Conservation (phyloP, 2,329 filamentous ascomycete genomes). For the Diaporthe caulivora region DNA sequence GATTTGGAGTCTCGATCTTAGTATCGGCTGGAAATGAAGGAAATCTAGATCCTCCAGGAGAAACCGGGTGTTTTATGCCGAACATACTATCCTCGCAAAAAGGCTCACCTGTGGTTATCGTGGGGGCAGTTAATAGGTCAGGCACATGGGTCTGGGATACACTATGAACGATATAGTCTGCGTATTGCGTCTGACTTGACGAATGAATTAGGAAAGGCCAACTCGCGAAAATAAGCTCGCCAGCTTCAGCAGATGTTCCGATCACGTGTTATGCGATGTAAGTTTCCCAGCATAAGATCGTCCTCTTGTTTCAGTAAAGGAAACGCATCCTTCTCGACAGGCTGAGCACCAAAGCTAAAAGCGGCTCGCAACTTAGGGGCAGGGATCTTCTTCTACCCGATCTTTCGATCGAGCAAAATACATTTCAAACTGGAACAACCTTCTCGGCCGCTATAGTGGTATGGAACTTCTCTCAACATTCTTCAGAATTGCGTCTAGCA, state of each 20-base stretch:
- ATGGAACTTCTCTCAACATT: not conserved
- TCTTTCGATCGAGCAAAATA: slow-evolving; percentile 17
- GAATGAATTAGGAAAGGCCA: not conserved
- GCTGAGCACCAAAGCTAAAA: not conserved
- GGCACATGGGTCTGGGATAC: not conserved
- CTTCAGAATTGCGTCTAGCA: not conserved
- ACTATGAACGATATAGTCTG: rapidly evolving
- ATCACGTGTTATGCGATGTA: slow-evolving; percentile 26
- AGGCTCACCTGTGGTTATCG: slow-evolving; percentile 13
- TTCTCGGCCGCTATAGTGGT: slow-evolving; percentile 25
- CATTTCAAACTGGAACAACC: slow-evolving; percentile 21
- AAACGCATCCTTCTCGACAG: too few species aligned
- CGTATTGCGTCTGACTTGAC: not conserved
- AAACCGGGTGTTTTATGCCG: slow-evolving; percentile 18
- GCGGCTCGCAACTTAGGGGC: not conserved
- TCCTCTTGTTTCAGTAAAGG: not conserved
- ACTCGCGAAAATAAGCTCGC: slow-evolving; percentile 21
- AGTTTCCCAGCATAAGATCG: not conserved
- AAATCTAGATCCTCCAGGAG: not conserved
- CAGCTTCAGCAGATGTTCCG: not conserved
- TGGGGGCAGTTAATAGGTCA: slow-evolving; percentile 28
- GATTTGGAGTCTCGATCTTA: not conserved
- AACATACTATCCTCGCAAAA: not conserved
- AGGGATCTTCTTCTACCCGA: slow-evolving; percentile 5
- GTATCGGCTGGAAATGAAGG: slow-evolving; percentile 32